Evolutionary conservation across 225 moss, liverwort and hornwort species (phyloP), one percentile per base, ranked within the genome.

Genomic region (Pseudoscleropodium purum): DNA sequence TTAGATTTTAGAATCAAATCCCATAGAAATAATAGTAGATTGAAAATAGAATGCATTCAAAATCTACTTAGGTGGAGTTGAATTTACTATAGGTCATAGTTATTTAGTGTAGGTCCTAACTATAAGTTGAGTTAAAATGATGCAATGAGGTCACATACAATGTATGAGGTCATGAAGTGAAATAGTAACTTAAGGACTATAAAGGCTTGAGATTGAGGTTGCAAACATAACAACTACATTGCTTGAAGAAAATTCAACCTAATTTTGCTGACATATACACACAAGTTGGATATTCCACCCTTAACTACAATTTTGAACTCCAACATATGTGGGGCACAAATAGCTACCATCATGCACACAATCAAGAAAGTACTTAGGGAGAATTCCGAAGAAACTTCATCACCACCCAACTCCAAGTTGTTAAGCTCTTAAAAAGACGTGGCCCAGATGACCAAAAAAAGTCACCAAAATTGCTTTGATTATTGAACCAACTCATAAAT

Each of bases 301-400:
- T 26, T 9, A 26, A 41, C 15, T 73, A 43, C 27, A 43, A 43
- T 41, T 72, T 73, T 5, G 0, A 73, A 43, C 6, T 15, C 27
- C 5, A 73, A 27, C 4, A 16, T 27, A 6, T 3, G 43, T 27
- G 3, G 5, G 16, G 8, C 8, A 61, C 11, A 5, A 1, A 27
- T 43, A 27, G 6, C 0, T 0, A 2, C 12, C 4, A 0, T 9
- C 5, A 8, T 26, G 27, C 9, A 9, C 43, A 72, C 16, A 43
- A 27, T 43, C 9, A 14, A 25, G 5, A 25, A 39, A 13, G 4
- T 39, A 14, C 13, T 15, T 7, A 7, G 25, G 39, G 15, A 15
- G 1, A 26, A 15, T 41, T 72, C 8, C 16, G 27, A 73, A 26
- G 5, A 43, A 43, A 43, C 9, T 43, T 17, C 9, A 72, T 15